These are phyloP conservation scores for Hypoxylon sp. DNA, from an alignment of 2,329 filamentous ascomycete species.

Conservation along the genomic window DNA sequence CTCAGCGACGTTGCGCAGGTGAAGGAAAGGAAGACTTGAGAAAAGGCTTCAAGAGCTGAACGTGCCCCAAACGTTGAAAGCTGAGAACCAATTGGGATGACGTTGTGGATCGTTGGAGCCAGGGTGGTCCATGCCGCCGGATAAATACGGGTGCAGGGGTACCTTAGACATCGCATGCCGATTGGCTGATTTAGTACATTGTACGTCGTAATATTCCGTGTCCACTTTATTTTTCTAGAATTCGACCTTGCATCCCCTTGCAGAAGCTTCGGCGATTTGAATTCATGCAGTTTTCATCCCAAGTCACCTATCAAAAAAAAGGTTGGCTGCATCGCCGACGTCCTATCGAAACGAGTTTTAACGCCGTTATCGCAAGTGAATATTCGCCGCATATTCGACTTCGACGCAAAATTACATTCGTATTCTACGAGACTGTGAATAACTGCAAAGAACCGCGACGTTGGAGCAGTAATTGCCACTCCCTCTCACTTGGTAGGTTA, in stretches of 20 bases:
- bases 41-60: background rate
- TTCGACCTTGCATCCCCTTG: background rate
- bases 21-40: background rate
- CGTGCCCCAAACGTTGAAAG: slow-evolving; percentile 33
- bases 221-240: slow-evolving; percentile 52
- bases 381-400: background rate
- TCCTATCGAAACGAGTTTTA: background rate
- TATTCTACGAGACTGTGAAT: background rate
- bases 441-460: background rate
- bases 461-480: slow-evolving; percentile 5
- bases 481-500: slow-evolving; percentile 17
- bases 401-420: background rate
- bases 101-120: slow-evolving; percentile 32
- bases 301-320: slow-evolving; percentile 5
- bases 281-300: slow-evolving; percentile 12
- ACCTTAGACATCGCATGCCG: slow-evolving; percentile 5
- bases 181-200: slow-evolving; percentile 12
- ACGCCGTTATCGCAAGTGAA: background rate
- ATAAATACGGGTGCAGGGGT: slow-evolving; percentile 4
- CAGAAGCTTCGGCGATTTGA: slow-evolving; percentile 30
- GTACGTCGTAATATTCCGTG: slow-evolving; percentile 28
- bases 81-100: slow-evolving; percentile 46
- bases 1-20: background rate
- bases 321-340: background rate
- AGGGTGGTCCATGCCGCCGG: slow-evolving; percentile 12